Conservation (phyloP, 1,284 basidiomycete genomes). For the Malassezia cuniculi region DNA sequence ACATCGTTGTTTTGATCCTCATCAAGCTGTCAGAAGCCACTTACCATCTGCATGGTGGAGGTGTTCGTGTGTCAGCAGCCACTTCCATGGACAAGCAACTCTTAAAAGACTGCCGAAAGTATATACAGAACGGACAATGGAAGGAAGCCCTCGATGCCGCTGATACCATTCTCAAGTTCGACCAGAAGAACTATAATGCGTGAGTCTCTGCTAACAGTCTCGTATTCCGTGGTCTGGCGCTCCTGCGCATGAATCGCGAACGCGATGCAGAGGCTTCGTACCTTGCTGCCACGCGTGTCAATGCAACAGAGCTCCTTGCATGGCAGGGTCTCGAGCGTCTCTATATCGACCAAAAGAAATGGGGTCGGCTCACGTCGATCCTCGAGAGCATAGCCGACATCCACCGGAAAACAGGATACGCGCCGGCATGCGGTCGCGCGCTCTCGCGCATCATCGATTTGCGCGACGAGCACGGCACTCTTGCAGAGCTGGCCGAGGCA, state of each 20-base stretch:
- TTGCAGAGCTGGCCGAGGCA: constrained; percentile 50
- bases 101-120: constrained; percentile 12
- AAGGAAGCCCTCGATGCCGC: constrained; percentile 3
- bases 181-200: constrained; percentile 41
- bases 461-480: constrained; percentile 54
- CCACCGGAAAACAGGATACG: constrained; percentile 50
- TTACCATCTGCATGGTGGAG: constrained; percentile 8
- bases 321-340: constrained; percentile 47
- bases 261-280: constrained; percentile 35
- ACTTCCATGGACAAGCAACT: constrained; percentile 14
- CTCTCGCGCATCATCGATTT: constrained; percentile 64
- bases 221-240: constrained; percentile 22
- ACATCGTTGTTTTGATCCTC: constrained; percentile 51
- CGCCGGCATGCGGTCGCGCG: constrained; percentile 62
- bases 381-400: constrained; percentile 37
- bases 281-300: constrained; percentile 37
- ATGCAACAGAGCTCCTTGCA: constrained; percentile 42
- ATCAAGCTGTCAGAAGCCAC: constrained; percentile 14
- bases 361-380: constrained; percentile 33
- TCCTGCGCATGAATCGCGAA: constrained; percentile 23
- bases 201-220: constrained; percentile 19
- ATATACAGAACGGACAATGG: constrained; percentile 12
- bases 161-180: constrained; percentile 22
- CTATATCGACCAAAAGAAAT: constrained; percentile 41
- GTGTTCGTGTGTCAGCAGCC: no score